phyloP scores from a whole-genome alignment of 2,329 filamentous ascomycete species.

The Pyrenochaeta sp. region DNA sequence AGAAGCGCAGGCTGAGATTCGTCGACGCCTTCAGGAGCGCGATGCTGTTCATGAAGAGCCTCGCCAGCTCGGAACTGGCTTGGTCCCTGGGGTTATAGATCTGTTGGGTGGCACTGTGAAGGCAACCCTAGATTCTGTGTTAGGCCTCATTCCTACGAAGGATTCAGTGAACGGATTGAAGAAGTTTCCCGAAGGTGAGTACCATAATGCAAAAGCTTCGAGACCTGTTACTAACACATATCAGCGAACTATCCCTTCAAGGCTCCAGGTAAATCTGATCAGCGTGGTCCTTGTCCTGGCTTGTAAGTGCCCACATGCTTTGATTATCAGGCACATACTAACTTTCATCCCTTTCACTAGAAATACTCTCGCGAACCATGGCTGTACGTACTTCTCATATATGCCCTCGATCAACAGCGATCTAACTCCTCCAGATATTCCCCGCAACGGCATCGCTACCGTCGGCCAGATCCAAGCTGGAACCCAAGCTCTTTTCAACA shows the following conservation, averaged over 20 bases:
- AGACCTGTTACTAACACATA: background rate
- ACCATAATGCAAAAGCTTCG: no score
- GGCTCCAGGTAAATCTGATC: slow-evolving; percentile 50
- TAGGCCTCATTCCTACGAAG: slow-evolving; percentile 24
- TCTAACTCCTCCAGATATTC: slow-evolving; percentile 43
- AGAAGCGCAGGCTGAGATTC: slow-evolving; percentile 19
- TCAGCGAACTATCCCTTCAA: slow-evolving; percentile 40
- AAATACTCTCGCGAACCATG: background rate
- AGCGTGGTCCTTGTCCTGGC: slow-evolving; percentile 53
- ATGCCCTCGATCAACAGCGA: background rate
- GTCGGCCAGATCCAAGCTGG: slow-evolving; percentile 45
- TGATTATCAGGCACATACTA: background rate
- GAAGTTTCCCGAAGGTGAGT: slow-evolving; percentile 26
- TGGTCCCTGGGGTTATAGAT: slow-evolving; percentile 14
- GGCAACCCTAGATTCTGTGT: slow-evolving; percentile 16
- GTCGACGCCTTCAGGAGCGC: slow-evolving; percentile 12
- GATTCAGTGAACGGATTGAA: slow-evolving; percentile 23
- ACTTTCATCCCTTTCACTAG: background rate
- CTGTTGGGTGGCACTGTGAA: slow-evolving; percentile 16
- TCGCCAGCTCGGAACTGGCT: slow-evolving; percentile 14
- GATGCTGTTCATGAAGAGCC: background rate
- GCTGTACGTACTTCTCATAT: background rate
- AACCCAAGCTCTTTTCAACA: slow-evolving; percentile 47
- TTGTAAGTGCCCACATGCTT: slow-evolving; percentile 13
- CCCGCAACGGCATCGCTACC: slow-evolving; percentile 50